These are phyloP conservation scores for Paraconiothyrium sp. DNA, from an alignment of 2,329 filamentous ascomycete genomes.

Conservation along the genomic window DNA sequence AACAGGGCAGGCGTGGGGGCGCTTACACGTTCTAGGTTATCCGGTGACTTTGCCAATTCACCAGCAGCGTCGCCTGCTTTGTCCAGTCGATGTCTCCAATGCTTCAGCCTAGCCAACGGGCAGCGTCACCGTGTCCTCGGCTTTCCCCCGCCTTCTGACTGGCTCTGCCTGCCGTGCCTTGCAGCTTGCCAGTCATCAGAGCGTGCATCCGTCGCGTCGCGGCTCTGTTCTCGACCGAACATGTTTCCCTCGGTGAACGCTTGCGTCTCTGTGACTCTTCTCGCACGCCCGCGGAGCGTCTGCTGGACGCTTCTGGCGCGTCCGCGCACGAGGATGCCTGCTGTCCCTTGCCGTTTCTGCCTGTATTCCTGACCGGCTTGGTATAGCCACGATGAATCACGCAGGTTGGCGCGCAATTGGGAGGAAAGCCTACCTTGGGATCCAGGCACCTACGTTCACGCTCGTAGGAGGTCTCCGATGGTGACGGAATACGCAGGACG, in stretches of 20 bases:
- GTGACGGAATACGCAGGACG: conserved; percentile 4
- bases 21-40: conserved; percentile 29
- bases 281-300: neutral
- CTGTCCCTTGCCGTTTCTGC: conserved; percentile 31
- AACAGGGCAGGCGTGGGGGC: conserved; percentile 34
- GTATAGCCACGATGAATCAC: conserved; percentile 48
- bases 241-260: conserved; percentile 28
- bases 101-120: conserved; percentile 35
- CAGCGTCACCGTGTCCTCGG: conserved; percentile 17
- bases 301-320: conserved; percentile 18
- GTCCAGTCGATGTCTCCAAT: conserved; percentile 22
- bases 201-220: conserved; percentile 24
- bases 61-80: conserved; percentile 28
- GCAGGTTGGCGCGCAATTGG: conserved; percentile 31
- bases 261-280: conserved; percentile 39
- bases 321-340: conserved; percentile 33
- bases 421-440: conserved; percentile 24
- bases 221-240: conserved; percentile 27
- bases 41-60: conserved; percentile 39
- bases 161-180: conserved; percentile 40
- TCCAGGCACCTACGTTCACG: conserved; percentile 41
- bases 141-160: conserved; percentile 23
- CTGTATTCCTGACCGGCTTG: conserved; percentile 32
- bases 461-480: conserved; percentile 39
- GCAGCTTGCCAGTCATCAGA: conserved; percentile 33